Evolutionary conservation across 257 asterid genomes (phyloP), one percentile per base, ranked within the genome.

Genomic region (Jacaranda mimosifolia): DNA sequence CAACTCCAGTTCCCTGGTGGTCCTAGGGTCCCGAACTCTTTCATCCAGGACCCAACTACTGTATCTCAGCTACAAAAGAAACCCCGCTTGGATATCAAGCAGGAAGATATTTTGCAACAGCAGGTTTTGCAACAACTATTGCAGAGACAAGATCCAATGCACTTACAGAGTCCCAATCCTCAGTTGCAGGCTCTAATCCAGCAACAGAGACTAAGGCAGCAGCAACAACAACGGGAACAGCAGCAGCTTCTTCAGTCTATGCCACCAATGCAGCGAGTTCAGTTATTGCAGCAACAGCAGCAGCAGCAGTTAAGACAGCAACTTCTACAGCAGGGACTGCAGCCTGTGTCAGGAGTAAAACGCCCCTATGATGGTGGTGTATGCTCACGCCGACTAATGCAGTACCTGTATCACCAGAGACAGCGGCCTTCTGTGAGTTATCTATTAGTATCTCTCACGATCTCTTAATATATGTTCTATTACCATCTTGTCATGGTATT

Each of bases 371-470:
- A 93, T 75, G 90, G 94, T 71, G 96, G 97, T 74, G 97, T 96
- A 6, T 96, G 99, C 84, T 88, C 98, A 36, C 94, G 99, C 64
- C 90, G 97, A 56, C 83, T 96, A 68, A 96, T 96, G 99, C 97
- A 96, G 71, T 96, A 93, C 74, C 81, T 96, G 43, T 96, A 96
- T 86, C 98, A 96, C 75, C 97, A 96, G 88, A 83, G 98, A 69
- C 99, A 91, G 81, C 86, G 96, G 52, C 98, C 97, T 76, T 83
- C 88, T 71, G 99, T 96, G 87, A 89, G 99, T 91, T 73, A 36
- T 66, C 67, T 58, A 49, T 26, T 71, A 14, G 75, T 38, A 56
- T 55, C 18, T 49, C 10, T 7, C 68, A 26, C 69, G 71, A 72
- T 73, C 52, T 52, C 1, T 43, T 65, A 36, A 49, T 52, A 62